These are phyloP conservation scores for Calonectria naviculata DNA, from an alignment of 2,329 filamentous ascomycete species.

Conservation along the genomic window DNA sequence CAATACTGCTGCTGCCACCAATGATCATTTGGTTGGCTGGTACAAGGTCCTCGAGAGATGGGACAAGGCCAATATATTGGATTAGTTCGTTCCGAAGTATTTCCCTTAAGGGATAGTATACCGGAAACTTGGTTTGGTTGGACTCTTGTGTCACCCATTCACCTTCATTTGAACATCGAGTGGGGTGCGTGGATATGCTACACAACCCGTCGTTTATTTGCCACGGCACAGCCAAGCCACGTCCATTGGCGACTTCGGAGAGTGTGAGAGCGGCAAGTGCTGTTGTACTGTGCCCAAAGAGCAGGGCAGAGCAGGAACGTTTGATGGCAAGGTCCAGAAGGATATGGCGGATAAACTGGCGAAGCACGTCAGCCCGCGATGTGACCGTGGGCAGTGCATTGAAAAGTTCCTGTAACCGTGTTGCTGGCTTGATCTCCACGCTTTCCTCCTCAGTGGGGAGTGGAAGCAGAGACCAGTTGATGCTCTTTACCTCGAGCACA, in stretches of 20 bases:
- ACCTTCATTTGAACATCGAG: constrained; percentile 32
- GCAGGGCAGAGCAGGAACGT: constrained; percentile 73
- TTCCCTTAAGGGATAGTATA: constrained; percentile 88
- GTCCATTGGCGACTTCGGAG: constrained; percentile 89
- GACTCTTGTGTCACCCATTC: constrained; percentile 18
- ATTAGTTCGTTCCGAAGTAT: constrained; percentile 84
- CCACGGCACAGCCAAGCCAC: constrained; percentile 86
- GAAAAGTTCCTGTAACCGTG: constrained; percentile 66
- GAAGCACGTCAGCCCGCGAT: constrained; percentile 78
- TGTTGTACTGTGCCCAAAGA: constrained; percentile 90
- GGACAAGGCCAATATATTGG: constrained; percentile 69
- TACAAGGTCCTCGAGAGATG: constrained; percentile 62
- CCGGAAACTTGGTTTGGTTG: constrained; percentile 43
- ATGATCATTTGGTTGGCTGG: constrained; percentile 48
- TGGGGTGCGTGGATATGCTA: constrained; percentile 45
- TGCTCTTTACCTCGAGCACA: constrained; percentile 62
- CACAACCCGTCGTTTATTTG: constrained; percentile 79
- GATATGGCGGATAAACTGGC: constrained; percentile 77
- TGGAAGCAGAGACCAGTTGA: constrained; percentile 65
- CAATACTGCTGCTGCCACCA: constrained; percentile 49
- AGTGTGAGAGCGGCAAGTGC: constrained; percentile 87
- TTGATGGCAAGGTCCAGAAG: constrained; percentile 73
- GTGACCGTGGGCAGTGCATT: constrained; percentile 76
- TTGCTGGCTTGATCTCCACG: constrained; percentile 41
- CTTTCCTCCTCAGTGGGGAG: constrained; percentile 18